Percentiles rank a stretch among this genome's conserved stretches.
Evolutionary conservation across 306 rosid species (phyloP).

Genomic region (Cicer yamashitae): DNA sequence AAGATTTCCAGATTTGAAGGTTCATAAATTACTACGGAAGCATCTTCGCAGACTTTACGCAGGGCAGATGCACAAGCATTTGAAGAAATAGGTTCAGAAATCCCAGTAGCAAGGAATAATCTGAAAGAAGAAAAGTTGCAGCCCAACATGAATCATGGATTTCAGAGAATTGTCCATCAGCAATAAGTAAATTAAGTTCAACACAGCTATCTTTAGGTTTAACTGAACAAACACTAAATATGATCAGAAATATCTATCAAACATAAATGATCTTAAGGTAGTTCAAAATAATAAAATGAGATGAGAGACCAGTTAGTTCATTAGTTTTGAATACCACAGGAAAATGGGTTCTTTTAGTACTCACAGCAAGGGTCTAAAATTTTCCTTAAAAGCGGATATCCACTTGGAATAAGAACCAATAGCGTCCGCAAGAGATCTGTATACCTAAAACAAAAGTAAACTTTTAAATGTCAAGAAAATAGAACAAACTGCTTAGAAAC

Average conservation of each 20-base stretch:
- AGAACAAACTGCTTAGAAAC: conserved; percentile 41
- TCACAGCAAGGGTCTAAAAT: conserved; percentile 81
- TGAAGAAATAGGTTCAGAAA: conserved; percentile 81
- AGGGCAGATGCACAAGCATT: conserved; percentile 88
- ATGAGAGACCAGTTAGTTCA: conserved; percentile 5
- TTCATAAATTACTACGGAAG: conserved; percentile 78
- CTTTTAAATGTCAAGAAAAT: conserved; percentile 44
- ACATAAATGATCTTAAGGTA: conserved; percentile 32
- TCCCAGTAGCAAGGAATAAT: conserved; percentile 88
- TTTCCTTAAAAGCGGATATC: conserved; percentile 74
- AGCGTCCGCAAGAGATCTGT: conserved; percentile 89
- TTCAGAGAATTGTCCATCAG: conserved; percentile 39
- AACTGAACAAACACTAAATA: conserved; percentile 24
- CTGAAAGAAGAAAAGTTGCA: conserved; percentile 61
- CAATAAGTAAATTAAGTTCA: conserved; percentile 33
- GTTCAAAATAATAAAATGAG: conserved; percentile 23
- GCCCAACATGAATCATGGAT: conserved; percentile 43
- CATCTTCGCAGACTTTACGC: conserved; percentile 94
- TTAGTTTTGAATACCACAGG: conserved; percentile 26
- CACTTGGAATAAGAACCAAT: conserved; percentile 91
- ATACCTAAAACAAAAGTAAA: conserved; percentile 65
- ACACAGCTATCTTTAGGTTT: conserved; percentile 37
- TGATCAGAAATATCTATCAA: conserved; percentile 18
- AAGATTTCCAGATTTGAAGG: conserved; percentile 91
- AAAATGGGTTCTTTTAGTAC: conserved; percentile 50